Evolutionary conservation across 1,139 yeast species (phyloP).

Genomic region (Blastobotrys petasosporus): DNA sequence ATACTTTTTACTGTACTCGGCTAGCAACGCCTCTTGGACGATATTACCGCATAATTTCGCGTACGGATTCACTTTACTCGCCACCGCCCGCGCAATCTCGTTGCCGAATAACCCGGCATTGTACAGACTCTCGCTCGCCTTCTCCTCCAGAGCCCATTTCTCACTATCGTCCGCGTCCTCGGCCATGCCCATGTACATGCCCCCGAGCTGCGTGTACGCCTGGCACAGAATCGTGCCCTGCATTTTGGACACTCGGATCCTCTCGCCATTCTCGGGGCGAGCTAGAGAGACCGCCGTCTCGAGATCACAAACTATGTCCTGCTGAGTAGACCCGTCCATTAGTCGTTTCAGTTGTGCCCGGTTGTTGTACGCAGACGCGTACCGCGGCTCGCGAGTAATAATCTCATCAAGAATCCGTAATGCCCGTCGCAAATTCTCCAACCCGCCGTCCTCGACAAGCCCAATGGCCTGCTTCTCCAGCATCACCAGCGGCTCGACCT

Average conservation of each 20-base stretch:
- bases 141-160: constrained; percentile 28
- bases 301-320: constrained; percentile 21
- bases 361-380: constrained; percentile 34
- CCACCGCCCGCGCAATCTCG: constrained; percentile 25
- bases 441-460: constrained; percentile 17
- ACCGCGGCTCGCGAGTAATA: constrained; percentile 24
- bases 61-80: constrained; percentile 31
- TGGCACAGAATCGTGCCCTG: constrained; percentile 30
- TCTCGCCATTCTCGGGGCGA: constrained; percentile 13
- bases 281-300: constrained; percentile 27
- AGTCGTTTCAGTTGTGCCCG: constrained; percentile 29
- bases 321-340: neutral
- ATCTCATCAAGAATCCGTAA: constrained; percentile 21
- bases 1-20: constrained; percentile 5
- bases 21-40: constrained; percentile 18
- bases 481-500: constrained; percentile 19
- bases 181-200: constrained; percentile 22
- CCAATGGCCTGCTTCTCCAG: constrained; percentile 25
- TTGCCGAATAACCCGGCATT: constrained; percentile 31
- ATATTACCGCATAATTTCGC: constrained; percentile 34
- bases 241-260: constrained; percentile 25
- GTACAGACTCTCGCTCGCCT: constrained; percentile 27
- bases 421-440: constrained; percentile 14
- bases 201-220: constrained; percentile 30
- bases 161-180: constrained; percentile 8